These are phyloP conservation scores for Rhizodiscina lignyota DNA, from an alignment of 495 filamentous ascomycete species.

Conservation along the genomic window DNA sequence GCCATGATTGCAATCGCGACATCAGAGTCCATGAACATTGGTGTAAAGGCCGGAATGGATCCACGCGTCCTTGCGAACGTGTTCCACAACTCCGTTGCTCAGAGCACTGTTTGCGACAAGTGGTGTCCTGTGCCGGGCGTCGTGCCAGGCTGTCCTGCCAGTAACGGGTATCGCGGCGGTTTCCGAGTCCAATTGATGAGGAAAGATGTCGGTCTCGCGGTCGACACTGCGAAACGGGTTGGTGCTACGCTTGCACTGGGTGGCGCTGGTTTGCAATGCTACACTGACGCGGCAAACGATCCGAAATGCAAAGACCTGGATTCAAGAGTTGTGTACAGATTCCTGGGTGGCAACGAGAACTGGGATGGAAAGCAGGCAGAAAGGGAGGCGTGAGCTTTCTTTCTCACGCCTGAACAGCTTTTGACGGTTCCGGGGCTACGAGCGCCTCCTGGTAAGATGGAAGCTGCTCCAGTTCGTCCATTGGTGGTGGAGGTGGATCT, in stretches of 20 bases:
- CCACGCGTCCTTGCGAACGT: constrained; percentile 29
- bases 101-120: constrained; percentile 31
- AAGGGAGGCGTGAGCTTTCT: too few relatives aligned
- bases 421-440: too few relatives aligned
- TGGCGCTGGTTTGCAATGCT: constrained; percentile 25
- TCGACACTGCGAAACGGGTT: constrained; percentile 28
- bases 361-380: constrained; percentile 18
- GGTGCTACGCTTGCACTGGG: constrained; percentile 28
- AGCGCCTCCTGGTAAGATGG: too few relatives aligned
- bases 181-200: constrained; percentile 38
- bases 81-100: constrained; percentile 31
- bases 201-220: constrained; percentile 34
- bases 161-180: constrained; percentile 30
- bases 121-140: constrained; percentile 36
- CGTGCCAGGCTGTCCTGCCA: constrained; percentile 28
- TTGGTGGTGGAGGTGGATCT: too few relatives aligned
- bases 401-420: too few relatives aligned
- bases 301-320: constrained; percentile 30
- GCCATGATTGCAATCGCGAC: constrained; percentile 35
- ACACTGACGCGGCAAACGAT: constrained; percentile 28
- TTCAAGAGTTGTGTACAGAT: constrained; percentile 36
- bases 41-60: constrained; percentile 34
- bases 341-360: constrained; percentile 31
- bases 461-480: too few relatives aligned
- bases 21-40: constrained; percentile 38